These are phyloP conservation scores for Brasenia schreberi DNA, from an alignment of 164 flowering plant genomes.

Conservation along the genomic window DNA sequence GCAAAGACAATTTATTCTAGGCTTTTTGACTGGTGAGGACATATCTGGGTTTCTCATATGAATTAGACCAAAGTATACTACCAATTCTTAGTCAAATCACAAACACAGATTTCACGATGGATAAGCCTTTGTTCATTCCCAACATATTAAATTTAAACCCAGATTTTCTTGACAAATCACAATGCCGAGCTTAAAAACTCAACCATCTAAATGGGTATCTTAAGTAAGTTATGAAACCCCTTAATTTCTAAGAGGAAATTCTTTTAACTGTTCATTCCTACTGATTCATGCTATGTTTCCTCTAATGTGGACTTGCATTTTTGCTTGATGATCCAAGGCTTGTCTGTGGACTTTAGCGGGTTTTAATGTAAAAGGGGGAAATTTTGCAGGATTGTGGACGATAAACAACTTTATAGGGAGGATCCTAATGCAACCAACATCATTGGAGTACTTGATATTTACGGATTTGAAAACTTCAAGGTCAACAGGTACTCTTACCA, in stretches of 20 bases:
- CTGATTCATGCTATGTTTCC: too few species aligned
- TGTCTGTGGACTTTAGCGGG: too few species aligned
- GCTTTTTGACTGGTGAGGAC: slow-evolving; percentile 68
- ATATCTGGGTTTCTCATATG: background rate
- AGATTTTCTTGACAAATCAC: background rate
- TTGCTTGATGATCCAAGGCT: too few species aligned
- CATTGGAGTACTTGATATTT: slow-evolving; percentile 83
- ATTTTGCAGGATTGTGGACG: slow-evolving; percentile 73
- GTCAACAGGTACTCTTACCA: slow-evolving; percentile 46
- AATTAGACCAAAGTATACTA: too few species aligned
- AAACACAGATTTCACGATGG: background rate
- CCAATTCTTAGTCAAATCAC: background rate
- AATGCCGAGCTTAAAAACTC: background rate
- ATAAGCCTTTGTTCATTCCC: background rate
- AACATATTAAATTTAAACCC: background rate
- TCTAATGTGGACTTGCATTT: too few species aligned
- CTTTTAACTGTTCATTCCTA: too few species aligned
- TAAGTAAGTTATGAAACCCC: too few species aligned
- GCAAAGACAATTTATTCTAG: slow-evolving; percentile 75
- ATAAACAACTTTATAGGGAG: slow-evolving; percentile 70
- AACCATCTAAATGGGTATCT: background rate
- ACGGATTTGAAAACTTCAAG: slow-evolving; percentile 90
- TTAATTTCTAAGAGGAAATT: too few species aligned
- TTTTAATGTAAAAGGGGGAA: too few species aligned
- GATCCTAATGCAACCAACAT: slow-evolving; percentile 53